These are phyloP conservation scores for Globisporangium parvum DNA, from an alignment of 352 stramenopile genomes.

Conservation along the genomic window DNA sequence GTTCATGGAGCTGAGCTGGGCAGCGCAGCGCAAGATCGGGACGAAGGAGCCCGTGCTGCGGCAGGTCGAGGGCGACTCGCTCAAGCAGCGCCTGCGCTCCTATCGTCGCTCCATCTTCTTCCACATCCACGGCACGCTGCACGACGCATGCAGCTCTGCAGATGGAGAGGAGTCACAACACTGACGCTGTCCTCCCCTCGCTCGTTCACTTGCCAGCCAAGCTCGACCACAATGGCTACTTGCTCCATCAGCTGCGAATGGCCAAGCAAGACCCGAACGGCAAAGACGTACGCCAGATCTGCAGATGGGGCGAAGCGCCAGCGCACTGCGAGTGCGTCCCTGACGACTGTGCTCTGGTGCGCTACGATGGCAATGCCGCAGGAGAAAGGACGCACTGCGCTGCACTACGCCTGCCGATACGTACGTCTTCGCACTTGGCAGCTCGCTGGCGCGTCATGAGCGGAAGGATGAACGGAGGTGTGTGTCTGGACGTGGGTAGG, in stretches of 20 bases:
- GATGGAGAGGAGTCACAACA: not conserved
- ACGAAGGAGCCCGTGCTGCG: conserved; percentile 60
- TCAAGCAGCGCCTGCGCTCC: conserved; percentile 55
- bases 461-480: conserved; percentile 1
- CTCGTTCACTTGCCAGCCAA: conserved; percentile 31
- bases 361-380: conserved; percentile 14
- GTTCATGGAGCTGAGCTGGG: conserved; percentile 70
- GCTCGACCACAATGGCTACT: conserved; percentile 59
- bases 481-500: conserved; percentile 21
- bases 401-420: conserved; percentile 69
- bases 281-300: conserved; percentile 44
- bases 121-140: conserved; percentile 65
- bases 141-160: not conserved
- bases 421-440: conserved; percentile 19
- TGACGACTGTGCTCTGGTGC: not conserved
- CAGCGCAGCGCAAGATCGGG: conserved; percentile 51
- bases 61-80: conserved; percentile 64
- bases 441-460: no score
- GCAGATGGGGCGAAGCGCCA: no score
- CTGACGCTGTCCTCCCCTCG: not conserved
- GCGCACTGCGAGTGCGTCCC: not conserved
- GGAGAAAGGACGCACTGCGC: conserved; percentile 69
- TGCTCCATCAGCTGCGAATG: conserved; percentile 52
- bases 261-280: conserved; percentile 65
- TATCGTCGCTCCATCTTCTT: conserved; percentile 75